A percentile compares a stretch with the other conserved stretches of the same genome.
Evolutionary conservation across 129 eudicot genomes (phyloP).

Genomic region (Flaveria linearis): DNA sequence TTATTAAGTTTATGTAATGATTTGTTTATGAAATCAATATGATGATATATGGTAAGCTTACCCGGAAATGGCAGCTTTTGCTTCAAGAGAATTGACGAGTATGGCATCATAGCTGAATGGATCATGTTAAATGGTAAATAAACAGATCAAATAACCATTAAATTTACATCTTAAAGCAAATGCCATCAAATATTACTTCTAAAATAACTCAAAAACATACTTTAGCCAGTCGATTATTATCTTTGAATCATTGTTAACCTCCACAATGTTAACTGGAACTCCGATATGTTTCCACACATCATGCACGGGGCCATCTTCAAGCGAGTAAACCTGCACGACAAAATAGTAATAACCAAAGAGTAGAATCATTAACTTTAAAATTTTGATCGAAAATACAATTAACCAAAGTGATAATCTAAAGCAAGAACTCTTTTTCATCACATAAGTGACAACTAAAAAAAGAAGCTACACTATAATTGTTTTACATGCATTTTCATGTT

Average conservation of each 20-base stretch:
- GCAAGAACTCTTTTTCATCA: neutral
- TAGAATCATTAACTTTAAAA: neutral
- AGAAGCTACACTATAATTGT: neutral
- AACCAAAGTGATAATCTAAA: neutral
- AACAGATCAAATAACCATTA: conserved; percentile 6
- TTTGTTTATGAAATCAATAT: conserved; percentile 6
- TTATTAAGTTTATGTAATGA: conserved; percentile 37
- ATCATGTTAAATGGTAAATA: conserved; percentile 8
- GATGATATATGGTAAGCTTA: conserved; percentile 34
- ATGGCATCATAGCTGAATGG: conserved; percentile 87
- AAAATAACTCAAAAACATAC: conserved; percentile 41
- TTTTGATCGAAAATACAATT: neutral
- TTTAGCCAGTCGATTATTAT: conserved; percentile 80
- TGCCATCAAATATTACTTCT: neutral
- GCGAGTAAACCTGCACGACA: conserved; percentile 66
- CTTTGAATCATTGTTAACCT: conserved; percentile 34
- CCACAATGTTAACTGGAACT: conserved; percentile 49
- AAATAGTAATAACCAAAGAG: neutral
- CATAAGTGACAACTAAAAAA: conserved; percentile 2
- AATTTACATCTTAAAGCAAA: conserved; percentile 11
- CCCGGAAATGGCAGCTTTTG: conserved; percentile 59
- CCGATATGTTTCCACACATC: conserved; percentile 67
- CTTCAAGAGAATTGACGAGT: conserved; percentile 76
- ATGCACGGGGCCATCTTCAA: conserved; percentile 76
- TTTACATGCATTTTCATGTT: neutral